Evolutionary conservation across 2,329 filamentous ascomycete species (phyloP), one percentile per base, ranked within the genome.

Genomic region (Aspergillus fischeri): DNA sequence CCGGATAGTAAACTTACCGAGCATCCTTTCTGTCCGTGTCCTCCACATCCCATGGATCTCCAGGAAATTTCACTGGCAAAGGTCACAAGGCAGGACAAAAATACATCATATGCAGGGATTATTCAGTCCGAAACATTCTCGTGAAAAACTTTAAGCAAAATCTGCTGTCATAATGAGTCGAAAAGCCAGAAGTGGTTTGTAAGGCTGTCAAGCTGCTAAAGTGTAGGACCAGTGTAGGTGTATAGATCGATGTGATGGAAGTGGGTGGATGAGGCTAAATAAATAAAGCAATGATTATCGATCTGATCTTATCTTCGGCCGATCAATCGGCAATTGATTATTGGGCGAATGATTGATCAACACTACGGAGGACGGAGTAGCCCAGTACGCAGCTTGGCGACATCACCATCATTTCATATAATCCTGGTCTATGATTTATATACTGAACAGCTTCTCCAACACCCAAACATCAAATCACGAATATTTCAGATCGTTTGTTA

Each of bases 301-400:
- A 47, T 47, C 44, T 24, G 44, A 54, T 54, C 52, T 54, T 54
- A 54, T 54, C 52, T 38, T 49, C 52, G 45, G 52, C 25, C 45
- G 52, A 54, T 49, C 21, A 29, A 20, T 47, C 28, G 10, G 10
- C 28, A 29, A 29, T 11, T 29, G 35, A 17, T 41, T 29, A 25
- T 27, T 38, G 14, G 32, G 17, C 14, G 14, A 38, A 38, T 52
- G 21, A 11, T 17, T 17, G 32, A 32, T 17, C 32, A 17, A 17
- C 0, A 38, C 14, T 38, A 38, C 32, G 32, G 32, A 38, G 32
- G 32, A 38, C 32, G 32, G 32, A 38, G 32, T 38, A 38, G 32
- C 32, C 32, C 14, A 38, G 6, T 38, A 38, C n/a, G 32, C 32
- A 47, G 45, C 35, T 54, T 54, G 29, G 52, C 45, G 45, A n/a